Base-by-base conservation (phyloP, 2,329 filamentous ascomycete species). In the Epichloe typhina region DNA sequence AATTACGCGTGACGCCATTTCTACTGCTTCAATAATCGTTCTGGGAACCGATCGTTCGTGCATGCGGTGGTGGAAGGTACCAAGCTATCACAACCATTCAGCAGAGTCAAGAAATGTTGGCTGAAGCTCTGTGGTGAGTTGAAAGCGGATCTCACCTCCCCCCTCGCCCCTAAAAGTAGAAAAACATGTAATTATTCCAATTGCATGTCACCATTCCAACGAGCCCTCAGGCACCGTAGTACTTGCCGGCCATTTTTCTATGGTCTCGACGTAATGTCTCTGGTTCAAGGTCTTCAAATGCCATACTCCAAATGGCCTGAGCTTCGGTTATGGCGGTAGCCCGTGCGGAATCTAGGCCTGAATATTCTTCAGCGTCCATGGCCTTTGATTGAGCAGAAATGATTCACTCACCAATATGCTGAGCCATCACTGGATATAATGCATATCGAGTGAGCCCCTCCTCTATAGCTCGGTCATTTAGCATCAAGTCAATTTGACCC, bases 241-340 rank as follows among this genome's bases (percentile, higher is more conserved):
- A 42, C 40, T 42, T 5, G 13, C 23, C 17, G 40, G 5, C 46
- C 46, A 47, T 39, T 26, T 3, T 38, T 26, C 35, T n/a, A 39
- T 47, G 46, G 13, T 21, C 21, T 21, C 21, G 33, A 37, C 36
- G n/a, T n/a, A 47, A 23, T 37, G 3, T 15, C 2, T 15, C 21
- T 11, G 46, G 35, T 19, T 47, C 35, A 21, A 47, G 36, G 17
- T 47, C 35, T 6, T 47, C 46, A 26, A 38, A 47, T 35, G 46
- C 46, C 46, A 47, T 47, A 21, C 46, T 47, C 46, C 46, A 40
- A 31, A 47, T 39, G 4, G 45, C 45, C 35, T 47, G 45, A 9
- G 45, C 45, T 40, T 47, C 45, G 35, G 1, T 26, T 2, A 13
- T 26, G 15, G 11, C 13, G 8, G 45, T 47, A 8, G 9, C 13